Evolutionary conservation across 176 grass and related monocot genomes (phyloP), one percentile per base, ranked within the genome.

Genomic region (Hsuehochloa calcarea): DNA sequence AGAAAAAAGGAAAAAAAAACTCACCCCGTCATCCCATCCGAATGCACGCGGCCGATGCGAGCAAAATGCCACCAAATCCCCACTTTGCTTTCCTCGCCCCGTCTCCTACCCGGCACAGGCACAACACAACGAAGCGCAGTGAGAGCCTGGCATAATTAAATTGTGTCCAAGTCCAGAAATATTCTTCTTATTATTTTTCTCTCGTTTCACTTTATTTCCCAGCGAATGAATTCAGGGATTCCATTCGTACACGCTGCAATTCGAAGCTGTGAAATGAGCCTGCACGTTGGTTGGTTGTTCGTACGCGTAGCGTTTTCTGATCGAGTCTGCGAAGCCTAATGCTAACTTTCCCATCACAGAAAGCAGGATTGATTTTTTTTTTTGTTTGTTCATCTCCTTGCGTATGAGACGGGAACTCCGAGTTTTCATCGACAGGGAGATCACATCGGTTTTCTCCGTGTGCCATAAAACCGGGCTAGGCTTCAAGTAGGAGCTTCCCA

Each of bases 41-140:
- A 56, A 58, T 43, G 60, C 46, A 68, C 20, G 34, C 34, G 15
- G 40, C 45, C 71, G 51, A 74, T 74, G 44, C 58, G 27, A 46
- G 10, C n/a, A 41, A 55, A 87, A 74, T 55, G 56, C 59, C 37
- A 60, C 78, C 47, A 19, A 68, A 76, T 68, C 46, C 25, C 31
- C 26, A 2, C 61, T 46, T 81, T 46, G 78, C 71, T 82, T 82
- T 87, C 79, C 19, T 82, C 71, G 37, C 60, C 69, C 60, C 35
- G 25, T 55, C 72, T 75, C 47, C 49, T 25, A 10, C 52, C 29
- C 29, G 27, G 3, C 84, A n/a, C n/a, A n/a, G n/a, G n/a, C n/a
- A n/a, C n/a, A n/a, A n/a, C n/a, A n/a, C n/a, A n/a, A n/a, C n/a
- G n/a, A n/a, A n/a, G n/a, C n/a, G n/a, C n/a, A 5, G 11, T 5